Conservation (phyloP, 78 protist species). For the Dictyostelium brefeldianum region DNA sequence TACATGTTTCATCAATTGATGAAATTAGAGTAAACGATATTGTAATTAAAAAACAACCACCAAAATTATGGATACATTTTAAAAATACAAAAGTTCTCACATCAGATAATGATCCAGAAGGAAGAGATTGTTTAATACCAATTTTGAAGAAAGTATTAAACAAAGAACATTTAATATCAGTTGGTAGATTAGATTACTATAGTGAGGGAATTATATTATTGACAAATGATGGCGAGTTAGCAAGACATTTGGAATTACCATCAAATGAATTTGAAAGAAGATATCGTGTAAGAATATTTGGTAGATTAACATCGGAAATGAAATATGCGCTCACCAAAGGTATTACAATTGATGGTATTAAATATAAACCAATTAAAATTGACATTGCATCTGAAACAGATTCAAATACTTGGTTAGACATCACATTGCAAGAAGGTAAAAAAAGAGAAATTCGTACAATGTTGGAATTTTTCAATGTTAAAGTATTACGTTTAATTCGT, state of each 20-base stretch:
- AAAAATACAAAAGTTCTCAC: constrained; percentile 26
- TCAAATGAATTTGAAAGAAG: constrained; percentile 18
- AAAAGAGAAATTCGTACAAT: constrained; percentile 66
- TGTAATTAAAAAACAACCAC: background rate
- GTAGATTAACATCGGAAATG: constrained; percentile 51
- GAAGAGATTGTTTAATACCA: constrained; percentile 47
- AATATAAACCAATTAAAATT: constrained; percentile 36
- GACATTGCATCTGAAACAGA: constrained; percentile 19
- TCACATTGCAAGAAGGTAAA: constrained; percentile 55
- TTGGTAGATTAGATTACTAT: constrained; percentile 72
- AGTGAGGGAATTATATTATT: constrained; percentile 55
- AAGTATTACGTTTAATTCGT: constrained; percentile 65
- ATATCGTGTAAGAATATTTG: constrained; percentile 61
- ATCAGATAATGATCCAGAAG: constrained; percentile 21
- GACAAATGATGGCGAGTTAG: constrained; percentile 62
- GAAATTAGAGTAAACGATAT: constrained; percentile 23
- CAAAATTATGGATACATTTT: constrained; percentile 69
- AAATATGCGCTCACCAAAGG: constrained; percentile 7
- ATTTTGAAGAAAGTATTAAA: constrained; percentile 22
- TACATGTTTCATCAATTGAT: background rate
- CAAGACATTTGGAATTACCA: constrained; percentile 45
- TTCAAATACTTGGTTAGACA: constrained; percentile 24
- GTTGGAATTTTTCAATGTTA: constrained; percentile 67
- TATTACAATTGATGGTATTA: constrained; percentile 30
- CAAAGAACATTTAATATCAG: constrained; percentile 39